Conservation (phyloP, 345 rosid species). For the Eucalyptus curtisii region DNA sequence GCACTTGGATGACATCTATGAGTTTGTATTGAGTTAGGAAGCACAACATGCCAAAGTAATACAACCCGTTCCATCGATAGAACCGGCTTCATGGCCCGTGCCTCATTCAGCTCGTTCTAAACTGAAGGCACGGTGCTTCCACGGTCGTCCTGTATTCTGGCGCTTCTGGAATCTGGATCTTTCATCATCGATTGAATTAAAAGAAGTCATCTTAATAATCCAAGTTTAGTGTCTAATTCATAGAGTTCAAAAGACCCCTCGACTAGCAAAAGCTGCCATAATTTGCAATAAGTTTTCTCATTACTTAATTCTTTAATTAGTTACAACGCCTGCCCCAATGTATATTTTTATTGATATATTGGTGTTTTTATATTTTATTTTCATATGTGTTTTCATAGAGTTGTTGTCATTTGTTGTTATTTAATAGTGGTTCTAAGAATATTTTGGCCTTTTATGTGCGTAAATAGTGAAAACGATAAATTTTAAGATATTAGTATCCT, state of each 20-base stretch:
- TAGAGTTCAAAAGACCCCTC: neutral
- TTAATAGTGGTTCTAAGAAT: neutral
- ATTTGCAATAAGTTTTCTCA: neutral
- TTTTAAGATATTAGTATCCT: neutral
- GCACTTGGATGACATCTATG: neutral
- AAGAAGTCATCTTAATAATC: neutral
- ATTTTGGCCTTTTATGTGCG: neutral
- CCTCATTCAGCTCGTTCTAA: neutral
- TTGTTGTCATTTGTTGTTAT: neutral
- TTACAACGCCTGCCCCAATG: accelerated
- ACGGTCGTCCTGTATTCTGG: neutral
- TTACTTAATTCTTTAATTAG: neutral
- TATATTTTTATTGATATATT: neutral
- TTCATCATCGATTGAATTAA: neutral
- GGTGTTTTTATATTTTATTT: no score
- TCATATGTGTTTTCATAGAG: neutral
- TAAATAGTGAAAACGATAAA: neutral
- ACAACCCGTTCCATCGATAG: neutral
- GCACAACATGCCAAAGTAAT: neutral
- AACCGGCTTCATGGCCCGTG: neutral
- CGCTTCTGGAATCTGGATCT: neutral
- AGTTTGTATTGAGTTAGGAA: neutral
- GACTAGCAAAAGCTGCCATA: neutral
- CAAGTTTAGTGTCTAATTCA: neutral
- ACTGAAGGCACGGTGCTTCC: neutral